Conservation (phyloP, 371 early-diverging fungal species). For the Entomophthora muscae region DNA sequence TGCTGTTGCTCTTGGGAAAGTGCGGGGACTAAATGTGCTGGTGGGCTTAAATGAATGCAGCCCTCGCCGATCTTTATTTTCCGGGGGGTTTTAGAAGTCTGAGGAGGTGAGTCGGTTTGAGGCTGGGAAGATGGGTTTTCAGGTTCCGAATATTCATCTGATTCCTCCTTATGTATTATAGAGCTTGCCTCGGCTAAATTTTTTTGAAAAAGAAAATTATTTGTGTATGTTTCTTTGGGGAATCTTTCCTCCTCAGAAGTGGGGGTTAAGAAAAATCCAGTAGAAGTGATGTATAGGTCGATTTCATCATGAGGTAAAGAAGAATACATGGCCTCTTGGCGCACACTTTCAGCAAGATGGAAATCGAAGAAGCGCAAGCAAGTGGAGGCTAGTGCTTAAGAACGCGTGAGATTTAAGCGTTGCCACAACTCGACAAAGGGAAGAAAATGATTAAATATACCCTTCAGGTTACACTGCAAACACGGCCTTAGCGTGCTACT, state of each 20-base stretch:
- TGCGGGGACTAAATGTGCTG: not conserved
- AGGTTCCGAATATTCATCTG: not conserved
- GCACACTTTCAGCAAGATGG: too few species aligned
- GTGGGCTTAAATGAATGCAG: not conserved
- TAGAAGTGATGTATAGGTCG: not conserved
- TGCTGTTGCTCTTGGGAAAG: not conserved
- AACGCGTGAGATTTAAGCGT: too few species aligned
- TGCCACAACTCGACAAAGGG: too few species aligned
- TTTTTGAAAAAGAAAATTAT: not conserved
- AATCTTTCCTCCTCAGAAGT: not conserved
- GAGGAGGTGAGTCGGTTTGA: not conserved
- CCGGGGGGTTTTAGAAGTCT: not conserved
- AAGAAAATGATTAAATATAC: too few species aligned
- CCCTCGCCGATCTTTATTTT: not conserved
- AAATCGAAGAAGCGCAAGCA: too few species aligned
- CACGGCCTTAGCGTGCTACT: too few species aligned
- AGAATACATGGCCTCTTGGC: not conserved
- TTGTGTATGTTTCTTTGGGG: not conserved
- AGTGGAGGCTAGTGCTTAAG: too few species aligned
- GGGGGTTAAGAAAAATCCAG: not conserved
- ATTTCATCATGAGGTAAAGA: not conserved
- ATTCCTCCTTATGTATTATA: not conserved
- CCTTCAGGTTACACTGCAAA: too few species aligned
- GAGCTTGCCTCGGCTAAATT: not conserved
- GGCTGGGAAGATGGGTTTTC: too few species aligned